Evolutionary conservation across 257 asterid species (phyloP), one percentile per base, ranked within the genome.

Genomic region (Lavandula angustifolia): DNA sequence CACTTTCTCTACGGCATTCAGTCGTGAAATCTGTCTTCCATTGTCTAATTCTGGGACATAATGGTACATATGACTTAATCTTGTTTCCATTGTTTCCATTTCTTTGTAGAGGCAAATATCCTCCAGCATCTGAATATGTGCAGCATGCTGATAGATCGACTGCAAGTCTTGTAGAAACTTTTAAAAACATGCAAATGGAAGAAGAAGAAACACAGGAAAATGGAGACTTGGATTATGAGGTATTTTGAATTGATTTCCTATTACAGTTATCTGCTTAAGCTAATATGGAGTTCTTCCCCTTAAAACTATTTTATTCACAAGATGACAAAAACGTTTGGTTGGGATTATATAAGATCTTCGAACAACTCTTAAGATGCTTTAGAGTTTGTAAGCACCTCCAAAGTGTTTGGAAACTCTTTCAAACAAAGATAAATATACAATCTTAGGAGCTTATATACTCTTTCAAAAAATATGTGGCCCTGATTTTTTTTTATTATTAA

Each of bases 201-300:
- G 95, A 87, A 70, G 95, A 87, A 70, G 84, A 85, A 38, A 71
- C 85, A 61, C 76, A 76, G 70, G 91, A 87, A 78, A 94, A 94
- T 78, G 99, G 97, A 64, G 89, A 64, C 67, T 54, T 85, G 75
- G 87, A 89, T 71, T 84, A 87, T 67, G 98, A 90, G 97, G 99
- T 90, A 80, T 31, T 47, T 31, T 48, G 35, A 61, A 17, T 67
- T 22, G 16, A 22, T 68, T 12, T 67, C 46, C 52, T 52, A 60
- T 41, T 13, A 68, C 29, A 11, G 61, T 7, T n/a, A 51, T 37
- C 64, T 54, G 38, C 54, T 37, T 33, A 33, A 9, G 29, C 29
- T 35, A 29, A 64, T 41, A 32, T 14, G 18, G 33, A 40, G 44
- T 18, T 31, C 31, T n/a, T 32, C 22, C 49, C 9, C 13, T 5